Percentiles rank a stretch among this genome's conserved stretches.
Evolutionary conservation across 2,329 filamentous ascomycete genomes (phyloP).

Genomic region (Keithomyces neogunnii): DNA sequence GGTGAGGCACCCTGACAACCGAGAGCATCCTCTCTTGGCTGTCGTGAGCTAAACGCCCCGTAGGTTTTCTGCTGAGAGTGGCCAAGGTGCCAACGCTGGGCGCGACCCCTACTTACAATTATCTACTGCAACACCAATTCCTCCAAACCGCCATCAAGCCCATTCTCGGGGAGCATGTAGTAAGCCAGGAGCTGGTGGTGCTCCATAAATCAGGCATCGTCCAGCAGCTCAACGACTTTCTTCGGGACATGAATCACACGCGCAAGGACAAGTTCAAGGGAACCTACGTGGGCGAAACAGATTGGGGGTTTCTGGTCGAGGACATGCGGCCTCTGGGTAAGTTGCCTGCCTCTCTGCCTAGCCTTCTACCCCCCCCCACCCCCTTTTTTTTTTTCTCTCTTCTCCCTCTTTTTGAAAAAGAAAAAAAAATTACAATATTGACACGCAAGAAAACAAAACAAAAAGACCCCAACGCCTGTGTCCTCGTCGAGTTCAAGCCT

Average conservation of each 20-base stretch:
- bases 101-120: conserved; percentile 25
- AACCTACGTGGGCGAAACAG: conserved; percentile 43
- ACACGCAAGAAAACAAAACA: not conserved
- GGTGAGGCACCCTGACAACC: conserved; percentile 17
- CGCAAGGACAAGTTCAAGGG: conserved; percentile 37
- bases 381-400: too few species aligned
- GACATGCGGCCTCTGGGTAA: conserved; percentile 50
- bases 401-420: too few species aligned
- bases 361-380: too few species aligned
- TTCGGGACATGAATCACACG: conserved; percentile 38
- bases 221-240: conserved; percentile 41
- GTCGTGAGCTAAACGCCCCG: not conserved
- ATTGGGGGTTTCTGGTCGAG: conserved; percentile 62
- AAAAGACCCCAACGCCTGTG: conserved; percentile 19
- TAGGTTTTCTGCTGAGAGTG: conserved; percentile 29
- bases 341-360: not conserved
- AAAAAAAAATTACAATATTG: too few species aligned
- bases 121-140: conserved; percentile 28
- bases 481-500: conserved; percentile 68
- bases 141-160: conserved; percentile 25
- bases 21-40: not conserved
- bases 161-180: conserved; percentile 24
- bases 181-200: conserved; percentile 29
- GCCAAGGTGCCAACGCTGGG: conserved; percentile 26
- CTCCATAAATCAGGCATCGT: conserved; percentile 27